Evolutionary conservation across 768 basidiomycete species (phyloP), one percentile per base, ranked within the genome.

Genomic region (Grammothele lineata): DNA sequence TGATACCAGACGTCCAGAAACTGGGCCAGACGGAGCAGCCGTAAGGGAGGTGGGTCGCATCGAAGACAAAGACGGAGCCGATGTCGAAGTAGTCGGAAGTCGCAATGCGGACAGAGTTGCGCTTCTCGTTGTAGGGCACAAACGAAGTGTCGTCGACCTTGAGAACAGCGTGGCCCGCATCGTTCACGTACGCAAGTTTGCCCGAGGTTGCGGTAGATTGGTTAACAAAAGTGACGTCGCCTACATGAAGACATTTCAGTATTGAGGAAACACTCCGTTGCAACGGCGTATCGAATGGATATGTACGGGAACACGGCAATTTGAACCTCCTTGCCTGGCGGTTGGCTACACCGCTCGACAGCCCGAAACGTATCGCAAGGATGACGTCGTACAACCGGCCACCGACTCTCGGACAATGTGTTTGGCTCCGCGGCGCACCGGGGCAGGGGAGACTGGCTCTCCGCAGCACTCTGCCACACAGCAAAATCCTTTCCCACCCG

Each of bases 101-200:
- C 12, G 70, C 69, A 43, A 75, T 68, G 1, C 49, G 45, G 50
- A 89, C 86, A 26, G 86, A 77, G 54, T 82, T 75, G 32, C 87
- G 70, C 56, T 81, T 74, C 40, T 78, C 55, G 47, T 74, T 73
- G 39, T 64, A 68, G 10, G 68, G 65, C 5, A 87, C 77, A 37
- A 74, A 72, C 15, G 77, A 78, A 4, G 67, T 65, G 58, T 88
- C 87, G 68, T 91, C 87, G 18, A 91, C 87, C 59, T 74, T 81
- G 45, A 92, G 69, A 49, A 92, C 71, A 3, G 80, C 83, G 45
- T 83, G 78, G 6, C 83, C 80, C 1, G 71, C 70, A 36, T 55
- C 53, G 50, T 84, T 82, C 53, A 85, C 62, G 55, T 75, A 87
- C 3, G 80, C 78, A 14, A 90, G 68, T 0, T 70, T 58, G 9